Conservation (phyloP, 495 filamentous ascomycete genomes). For the Hypoxylon subgilvum region DNA sequence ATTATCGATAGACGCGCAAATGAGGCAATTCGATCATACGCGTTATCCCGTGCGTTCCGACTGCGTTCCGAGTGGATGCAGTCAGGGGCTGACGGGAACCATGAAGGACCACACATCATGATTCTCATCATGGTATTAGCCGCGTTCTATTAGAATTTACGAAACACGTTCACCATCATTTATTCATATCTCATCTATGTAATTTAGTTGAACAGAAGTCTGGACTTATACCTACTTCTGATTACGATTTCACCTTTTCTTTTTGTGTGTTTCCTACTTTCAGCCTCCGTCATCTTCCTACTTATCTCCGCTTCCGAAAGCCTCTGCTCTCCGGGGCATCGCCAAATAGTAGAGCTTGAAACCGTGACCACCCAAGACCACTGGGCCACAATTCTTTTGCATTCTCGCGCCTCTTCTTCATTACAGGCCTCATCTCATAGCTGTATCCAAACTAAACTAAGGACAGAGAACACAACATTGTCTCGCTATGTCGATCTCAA, state of each 20-base stretch:
- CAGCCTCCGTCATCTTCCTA: too few species aligned
- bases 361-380: too few species aligned
- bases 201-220: background rate
- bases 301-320: too few species aligned
- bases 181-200: background rate
- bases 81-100: slow-evolving; percentile 11
- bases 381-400: too few species aligned
- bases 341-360: too few species aligned
- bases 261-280: too few species aligned
- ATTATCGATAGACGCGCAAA: slow-evolving; percentile 13
- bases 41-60: slow-evolving; percentile 16
- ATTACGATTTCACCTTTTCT: too few species aligned
- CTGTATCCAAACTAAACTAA: too few species aligned
- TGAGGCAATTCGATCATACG: slow-evolving; percentile 18
- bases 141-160: background rate
- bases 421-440: too few species aligned
- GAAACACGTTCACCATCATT: too few species aligned
- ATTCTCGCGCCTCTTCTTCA: background rate
- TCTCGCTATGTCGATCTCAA: slow-evolving; percentile 34
- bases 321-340: too few species aligned
- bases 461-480: slow-evolving; percentile 4
- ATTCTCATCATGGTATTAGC: slow-evolving; percentile 4
- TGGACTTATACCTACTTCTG: too few species aligned
- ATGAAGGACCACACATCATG: background rate
- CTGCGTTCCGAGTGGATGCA: slow-evolving; percentile 22